Base-by-base conservation (phyloP, 352 stramenopile species). In the Pythium chondricola region DNA sequence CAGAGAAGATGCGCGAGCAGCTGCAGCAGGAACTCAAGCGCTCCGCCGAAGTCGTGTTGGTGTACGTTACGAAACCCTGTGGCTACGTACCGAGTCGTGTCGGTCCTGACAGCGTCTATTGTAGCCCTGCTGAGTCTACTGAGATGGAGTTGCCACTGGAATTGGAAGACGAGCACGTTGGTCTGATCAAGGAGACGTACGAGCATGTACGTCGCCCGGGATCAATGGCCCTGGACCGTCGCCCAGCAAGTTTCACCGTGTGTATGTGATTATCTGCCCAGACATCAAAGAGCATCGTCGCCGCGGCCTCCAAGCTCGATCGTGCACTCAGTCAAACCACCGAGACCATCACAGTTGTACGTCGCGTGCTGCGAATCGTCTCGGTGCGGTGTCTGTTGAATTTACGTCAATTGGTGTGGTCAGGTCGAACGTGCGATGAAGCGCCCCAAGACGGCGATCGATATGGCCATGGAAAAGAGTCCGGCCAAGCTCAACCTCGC, bases 341-440 rank as follows among this genome's bases (percentile, higher is more conserved):
- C 11, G 77, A 85, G 57, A 85, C 77, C 17, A 83, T 88, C 44
- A 67, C 61, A 31, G 76, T 88, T 53, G 77, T 88, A 72, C 21
- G 62, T 40, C n/a, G n/a, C n/a, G n/a, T n/a, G n/a, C n/a, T n/a
- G n/a, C n/a, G n/a, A n/a, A n/a, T n/a, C n/a, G n/a, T n/a, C n/a
- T n/a, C n/a, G n/a, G n/a, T n/a, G n/a, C n/a, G n/a, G n/a, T n/a
- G n/a, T n/a, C n/a, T n/a, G n/a, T n/a, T n/a, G n/a, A n/a, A n/a
- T n/a, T n/a, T n/a, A n/a, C n/a, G n/a, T n/a, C n/a, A n/a, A n/a
- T n/a, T n/a, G n/a, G n/a, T n/a, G 9, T 38, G 1, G 40, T 52
- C 48, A 87, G 79, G 68, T 88, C 17, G 71, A 86, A 52, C 63
- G 71, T 17, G 71, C 79, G 4, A 85, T 90, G 65, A 90, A 90